Evolutionary conservation across 306 rosid species (phyloP), one percentile per base, ranked within the genome.

Genomic region (Lathyrus tuberosus): DNA sequence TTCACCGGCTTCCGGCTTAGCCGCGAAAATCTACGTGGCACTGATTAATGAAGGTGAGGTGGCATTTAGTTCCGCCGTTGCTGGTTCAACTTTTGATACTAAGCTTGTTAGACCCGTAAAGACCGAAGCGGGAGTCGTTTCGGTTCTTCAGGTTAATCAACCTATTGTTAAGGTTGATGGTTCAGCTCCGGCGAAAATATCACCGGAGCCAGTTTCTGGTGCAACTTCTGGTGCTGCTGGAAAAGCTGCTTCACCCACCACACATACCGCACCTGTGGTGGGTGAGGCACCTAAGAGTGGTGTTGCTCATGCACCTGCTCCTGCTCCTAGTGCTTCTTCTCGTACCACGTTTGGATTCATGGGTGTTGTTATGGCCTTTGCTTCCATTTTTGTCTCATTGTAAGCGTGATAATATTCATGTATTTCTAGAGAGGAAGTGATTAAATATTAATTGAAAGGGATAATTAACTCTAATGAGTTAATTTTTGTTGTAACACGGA

Each of bases 51-150:
- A 85, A 17, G 93, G 93, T 0, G 87, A 82, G 46, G 28, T 82
- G 0, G 76, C 86, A 0, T 85, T 91, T 5, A 79, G 82, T 0
- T 77, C 96, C 0, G 86, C 88, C 1, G 84, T 44, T 1, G 22
- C 62, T 5, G 87, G 85, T 0, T 53, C 82, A 0, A 5, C 48
- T 2, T 14, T 42, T 3, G 10, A 71, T 37, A 3, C 79, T 2
- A 46, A 54, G 12, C 58, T 90, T 14, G 89, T 86, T 6, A 62
- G 28, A 16, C 52, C 83, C 2, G 84, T 86, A 7, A 44, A 11
- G 0, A 5, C 83, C n/a, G 65, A 84, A 51, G 83, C 91, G 0
- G 79, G 16, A 30, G 74, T 67, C 46, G 70, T 90, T 67, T 80
- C 90, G 0, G 72, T 90, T 15, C 73, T 87, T 46, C 84, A 87